Evolutionary conservation across 306 rosid genomes (phyloP).

Genomic region (Rosa rugosa): DNA sequence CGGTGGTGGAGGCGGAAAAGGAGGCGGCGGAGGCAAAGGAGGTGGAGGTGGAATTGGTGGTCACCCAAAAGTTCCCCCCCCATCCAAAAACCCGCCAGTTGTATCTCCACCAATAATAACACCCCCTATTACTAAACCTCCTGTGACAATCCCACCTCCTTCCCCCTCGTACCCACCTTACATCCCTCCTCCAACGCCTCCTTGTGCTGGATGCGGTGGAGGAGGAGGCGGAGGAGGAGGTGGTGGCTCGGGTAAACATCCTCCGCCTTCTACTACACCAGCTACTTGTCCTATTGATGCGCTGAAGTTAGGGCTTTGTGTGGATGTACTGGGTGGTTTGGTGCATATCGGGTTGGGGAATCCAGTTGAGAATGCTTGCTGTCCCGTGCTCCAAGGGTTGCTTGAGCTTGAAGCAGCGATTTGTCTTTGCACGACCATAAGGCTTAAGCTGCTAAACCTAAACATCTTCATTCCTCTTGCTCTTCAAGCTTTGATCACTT

Average conservation of each 20-base stretch:
- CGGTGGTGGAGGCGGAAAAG: neutral
- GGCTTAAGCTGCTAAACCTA: conserved; percentile 72
- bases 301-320: conserved; percentile 71
- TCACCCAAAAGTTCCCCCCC: conserved; percentile 25
- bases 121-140: conserved; percentile 56
- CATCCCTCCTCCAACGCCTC: conserved; percentile 1
- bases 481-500: conserved; percentile 67
- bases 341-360: conserved; percentile 76
- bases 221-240: conserved; percentile 33
- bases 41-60: conserved; percentile 13
- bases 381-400: conserved; percentile 78
- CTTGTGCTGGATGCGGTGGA: conserved; percentile 1
- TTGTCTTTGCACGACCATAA: conserved; percentile 77
- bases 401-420: conserved; percentile 88
- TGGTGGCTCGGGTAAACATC: conserved; percentile 26
- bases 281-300: conserved; percentile 71
- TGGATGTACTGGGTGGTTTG: conserved; percentile 80
- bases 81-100: conserved; percentile 27
- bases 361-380: conserved; percentile 69
- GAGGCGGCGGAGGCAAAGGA: neutral
- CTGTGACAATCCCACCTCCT: conserved; percentile 59
- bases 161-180: conserved; percentile 39
- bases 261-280: conserved; percentile 33
- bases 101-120: conserved; percentile 49
- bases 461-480: conserved; percentile 80